Percentiles rank a stretch among this genome's conserved stretches.
Evolutionary conservation across 176 grass and related monocot genomes (phyloP).

Genomic region (Phoenix dactylifera): DNA sequence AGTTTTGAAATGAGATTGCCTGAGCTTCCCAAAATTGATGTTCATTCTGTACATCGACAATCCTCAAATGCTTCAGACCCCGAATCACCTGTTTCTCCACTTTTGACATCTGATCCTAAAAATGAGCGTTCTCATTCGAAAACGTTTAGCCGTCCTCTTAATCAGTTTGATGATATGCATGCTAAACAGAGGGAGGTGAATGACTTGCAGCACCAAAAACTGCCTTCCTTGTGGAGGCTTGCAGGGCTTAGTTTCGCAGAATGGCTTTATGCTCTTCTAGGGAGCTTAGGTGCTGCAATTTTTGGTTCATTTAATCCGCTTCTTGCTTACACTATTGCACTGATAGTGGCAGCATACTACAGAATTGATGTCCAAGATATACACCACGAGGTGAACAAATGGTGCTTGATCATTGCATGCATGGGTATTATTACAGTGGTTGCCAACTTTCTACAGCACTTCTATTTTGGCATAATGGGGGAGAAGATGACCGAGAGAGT

Average conservation of each 20-base stretch:
- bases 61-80: conserved; percentile 88
- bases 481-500: conserved; percentile 99
- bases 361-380: conserved; percentile 57
- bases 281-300: conserved; percentile 89
- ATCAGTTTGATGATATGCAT: conserved; percentile 53
- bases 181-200: conserved; percentile 62
- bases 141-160: conserved; percentile 79
- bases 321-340: conserved; percentile 90
- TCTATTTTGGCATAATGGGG: conserved; percentile 99
- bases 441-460: conserved; percentile 98
- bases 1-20: conserved; percentile 87
- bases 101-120: conserved; percentile 93
- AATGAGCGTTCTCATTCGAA: conserved; percentile 98
- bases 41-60: conserved; percentile 71
- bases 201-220: conserved; percentile 39
- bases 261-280: conserved; percentile 98
- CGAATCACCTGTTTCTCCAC: conserved; percentile 96
- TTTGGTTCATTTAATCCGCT: conserved; percentile 99
- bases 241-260: conserved; percentile 84
- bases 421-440: conserved; percentile 97
- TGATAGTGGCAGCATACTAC: conserved; percentile 93
- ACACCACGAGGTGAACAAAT: conserved; percentile 76
- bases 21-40: conserved; percentile 89
- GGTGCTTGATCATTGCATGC: conserved; percentile 95
- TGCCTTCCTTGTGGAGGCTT: conserved; percentile 96